phyloP scores from a whole-genome alignment of 2,329 filamentous ascomycete species.

The Mollisia scopiformis region DNA sequence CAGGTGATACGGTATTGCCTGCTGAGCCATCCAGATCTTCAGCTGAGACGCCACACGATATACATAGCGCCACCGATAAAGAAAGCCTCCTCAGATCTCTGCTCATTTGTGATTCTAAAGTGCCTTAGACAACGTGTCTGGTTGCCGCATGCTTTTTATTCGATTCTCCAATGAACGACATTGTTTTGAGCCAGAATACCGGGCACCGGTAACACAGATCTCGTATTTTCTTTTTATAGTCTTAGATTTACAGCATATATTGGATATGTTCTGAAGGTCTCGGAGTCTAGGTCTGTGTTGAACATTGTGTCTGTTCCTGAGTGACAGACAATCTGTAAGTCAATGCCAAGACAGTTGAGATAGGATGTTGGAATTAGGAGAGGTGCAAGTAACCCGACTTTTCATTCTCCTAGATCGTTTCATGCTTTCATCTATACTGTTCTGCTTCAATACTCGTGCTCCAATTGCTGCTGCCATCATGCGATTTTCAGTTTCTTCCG shows the following conservation, averaged over 20 bases:
- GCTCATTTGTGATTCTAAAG: background rate
- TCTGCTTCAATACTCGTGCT: background rate
- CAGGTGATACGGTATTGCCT: background rate
- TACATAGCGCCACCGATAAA: background rate
- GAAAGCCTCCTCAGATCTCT: background rate
- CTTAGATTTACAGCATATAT: background rate
- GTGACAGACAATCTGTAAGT: background rate
- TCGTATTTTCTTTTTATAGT: constrained; percentile 1
- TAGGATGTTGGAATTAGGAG: background rate
- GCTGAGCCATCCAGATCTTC: background rate
- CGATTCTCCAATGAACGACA: background rate
- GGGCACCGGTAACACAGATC: background rate
- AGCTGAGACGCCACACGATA: background rate
- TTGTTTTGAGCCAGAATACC: background rate
- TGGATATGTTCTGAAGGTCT: background rate
- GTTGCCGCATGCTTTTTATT: background rate
- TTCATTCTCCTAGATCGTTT: background rate
- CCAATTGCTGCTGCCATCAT: background rate
- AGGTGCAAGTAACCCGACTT: background rate
- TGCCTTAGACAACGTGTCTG: background rate
- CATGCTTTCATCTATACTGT: background rate
- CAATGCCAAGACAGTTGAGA: background rate
- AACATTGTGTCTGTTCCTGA: background rate
- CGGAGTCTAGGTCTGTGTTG: background rate
- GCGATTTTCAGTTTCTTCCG: background rate